A percentile compares a stretch with the other conserved stretches of the same genome.
phyloP scores from a whole-genome alignment of 1,284 basidiomycete species.

The Cryptococcus jaspeensis region DNA sequence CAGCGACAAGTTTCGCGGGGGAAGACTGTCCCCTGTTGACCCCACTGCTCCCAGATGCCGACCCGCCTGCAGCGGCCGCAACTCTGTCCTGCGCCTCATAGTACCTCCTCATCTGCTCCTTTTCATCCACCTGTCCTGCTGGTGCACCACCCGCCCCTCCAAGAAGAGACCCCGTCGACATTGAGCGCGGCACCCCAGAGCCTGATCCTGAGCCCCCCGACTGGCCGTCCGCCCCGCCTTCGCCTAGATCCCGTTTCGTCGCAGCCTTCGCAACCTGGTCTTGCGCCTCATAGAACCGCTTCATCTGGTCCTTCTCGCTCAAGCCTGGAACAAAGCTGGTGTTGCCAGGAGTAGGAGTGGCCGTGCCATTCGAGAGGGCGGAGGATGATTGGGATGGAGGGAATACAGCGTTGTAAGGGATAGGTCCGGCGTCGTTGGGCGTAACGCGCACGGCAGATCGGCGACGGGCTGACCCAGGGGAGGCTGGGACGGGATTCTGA shows the following conservation, averaged over 20 bases:
- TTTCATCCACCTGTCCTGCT: slow-evolving; percentile 29
- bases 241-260: neutral
- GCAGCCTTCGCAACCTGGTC: slow-evolving; percentile 48
- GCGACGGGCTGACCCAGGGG: no score
- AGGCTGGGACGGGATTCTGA: no score
- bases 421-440: neutral
- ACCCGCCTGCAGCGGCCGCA: slow-evolving; percentile 4
- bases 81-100: slow-evolving; percentile 61
- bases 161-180: no score
- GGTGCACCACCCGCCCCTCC: no score
- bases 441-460: no score
- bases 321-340: neutral
- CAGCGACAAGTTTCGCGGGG: no score
- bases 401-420: slow-evolving; percentile 21
- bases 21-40: neutral
- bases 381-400: neutral
- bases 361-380: neutral
- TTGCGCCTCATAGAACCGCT: slow-evolving; percentile 58
- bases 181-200: no score
- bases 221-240: neutral
- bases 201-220: no score
- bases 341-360: no score
- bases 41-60: neutral
- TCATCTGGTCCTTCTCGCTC: slow-evolving; percentile 49
- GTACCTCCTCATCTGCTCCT: slow-evolving; percentile 46